These are phyloP conservation scores for Aspergillus sp. DNA, from an alignment of 2,329 filamentous ascomycete genomes.

Conservation along the genomic window DNA sequence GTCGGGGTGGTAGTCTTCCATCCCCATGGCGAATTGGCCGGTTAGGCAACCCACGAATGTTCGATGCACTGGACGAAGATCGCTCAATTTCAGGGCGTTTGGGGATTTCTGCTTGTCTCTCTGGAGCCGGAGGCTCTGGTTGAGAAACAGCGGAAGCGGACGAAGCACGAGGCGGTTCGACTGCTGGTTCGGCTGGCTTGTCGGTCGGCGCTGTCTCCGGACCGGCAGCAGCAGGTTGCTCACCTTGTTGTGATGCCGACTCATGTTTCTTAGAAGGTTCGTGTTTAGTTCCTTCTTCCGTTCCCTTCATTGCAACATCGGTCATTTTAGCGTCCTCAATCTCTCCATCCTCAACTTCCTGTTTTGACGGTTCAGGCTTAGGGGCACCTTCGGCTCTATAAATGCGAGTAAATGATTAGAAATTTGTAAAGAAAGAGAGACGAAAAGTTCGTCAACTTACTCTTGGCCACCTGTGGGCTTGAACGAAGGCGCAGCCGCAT, in stretches of 20 bases:
- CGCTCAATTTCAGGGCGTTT: conserved; percentile 36
- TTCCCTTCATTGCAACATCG: conserved; percentile 20
- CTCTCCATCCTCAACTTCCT: conserved; percentile 40
- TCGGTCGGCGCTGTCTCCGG: conserved; percentile 8
- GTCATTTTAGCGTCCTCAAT: conserved; percentile 41
- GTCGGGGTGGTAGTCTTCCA: conserved; percentile 30
- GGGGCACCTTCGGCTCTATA: conserved; percentile 23
- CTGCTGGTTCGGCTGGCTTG: conserved; percentile 8
- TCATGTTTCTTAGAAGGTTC: conserved; percentile 12
- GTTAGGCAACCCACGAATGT: conserved; percentile 29
- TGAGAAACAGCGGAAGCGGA: conserved; percentile 17
- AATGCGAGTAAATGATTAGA: neutral
- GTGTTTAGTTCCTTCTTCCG: conserved; percentile 3
- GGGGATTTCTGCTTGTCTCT: conserved; percentile 27
- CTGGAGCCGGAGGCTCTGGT: conserved; percentile 20
- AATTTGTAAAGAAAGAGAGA: neutral
- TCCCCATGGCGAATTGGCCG: conserved; percentile 33
- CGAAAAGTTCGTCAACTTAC: conserved; percentile 24
- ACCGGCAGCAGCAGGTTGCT: conserved; percentile 5
- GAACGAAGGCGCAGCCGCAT: conserved; percentile 37
- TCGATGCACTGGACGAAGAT: conserved; percentile 16
- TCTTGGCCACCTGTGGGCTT: conserved; percentile 25
- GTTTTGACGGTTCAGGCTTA: conserved; percentile 21
- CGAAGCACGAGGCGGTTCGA: conserved; percentile 9
- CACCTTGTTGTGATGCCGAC: conserved; percentile 4